These are phyloP conservation scores for Mikania micrantha DNA, from an alignment of 129 eudicot species.

Conservation along the genomic window DNA sequence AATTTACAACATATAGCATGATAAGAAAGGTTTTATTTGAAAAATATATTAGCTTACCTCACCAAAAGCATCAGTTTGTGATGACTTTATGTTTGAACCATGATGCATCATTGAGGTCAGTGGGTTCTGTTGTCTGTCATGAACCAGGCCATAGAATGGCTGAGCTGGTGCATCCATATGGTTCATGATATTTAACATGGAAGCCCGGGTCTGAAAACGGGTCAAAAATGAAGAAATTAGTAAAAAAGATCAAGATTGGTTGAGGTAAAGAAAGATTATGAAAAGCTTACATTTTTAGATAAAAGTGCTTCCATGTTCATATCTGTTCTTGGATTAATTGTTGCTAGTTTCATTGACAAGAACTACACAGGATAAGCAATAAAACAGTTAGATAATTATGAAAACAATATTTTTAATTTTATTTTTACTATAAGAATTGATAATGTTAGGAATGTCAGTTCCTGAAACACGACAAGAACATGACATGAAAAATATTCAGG, in stretches of 20 bases:
- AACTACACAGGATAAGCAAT: conserved; percentile 36
- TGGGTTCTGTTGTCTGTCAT: conserved; percentile 36
- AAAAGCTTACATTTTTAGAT: conserved; percentile 72
- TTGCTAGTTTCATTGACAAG: conserved; percentile 85
- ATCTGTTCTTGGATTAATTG: conserved; percentile 68
- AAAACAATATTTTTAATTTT: not conserved
- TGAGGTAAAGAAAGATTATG: not conserved
- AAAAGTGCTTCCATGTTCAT: conserved; percentile 65
- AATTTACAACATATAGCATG: conserved; percentile 1
- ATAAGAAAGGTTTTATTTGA: not conserved
- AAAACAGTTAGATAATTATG: conserved; percentile 5
- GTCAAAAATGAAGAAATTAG: not conserved
- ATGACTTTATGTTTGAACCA: conserved; percentile 35
- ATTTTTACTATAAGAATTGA: not conserved
- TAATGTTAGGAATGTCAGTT: not conserved
- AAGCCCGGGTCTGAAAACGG: conserved; percentile 38
- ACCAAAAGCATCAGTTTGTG: conserved; percentile 27
- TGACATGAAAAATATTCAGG: too few relatives aligned
- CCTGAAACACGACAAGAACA: too few relatives aligned
- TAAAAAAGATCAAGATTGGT: not conserved
- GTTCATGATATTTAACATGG: conserved; percentile 40
- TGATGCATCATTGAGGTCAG: conserved; percentile 33
- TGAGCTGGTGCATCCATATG: conserved; percentile 43
- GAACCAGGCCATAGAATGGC: conserved; percentile 37
- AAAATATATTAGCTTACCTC: conserved; percentile 31